Evolutionary conservation across 352 stramenopile species (phyloP), one percentile per base, ranked within the genome.

Genomic region (Globisporangium okanoganense): DNA sequence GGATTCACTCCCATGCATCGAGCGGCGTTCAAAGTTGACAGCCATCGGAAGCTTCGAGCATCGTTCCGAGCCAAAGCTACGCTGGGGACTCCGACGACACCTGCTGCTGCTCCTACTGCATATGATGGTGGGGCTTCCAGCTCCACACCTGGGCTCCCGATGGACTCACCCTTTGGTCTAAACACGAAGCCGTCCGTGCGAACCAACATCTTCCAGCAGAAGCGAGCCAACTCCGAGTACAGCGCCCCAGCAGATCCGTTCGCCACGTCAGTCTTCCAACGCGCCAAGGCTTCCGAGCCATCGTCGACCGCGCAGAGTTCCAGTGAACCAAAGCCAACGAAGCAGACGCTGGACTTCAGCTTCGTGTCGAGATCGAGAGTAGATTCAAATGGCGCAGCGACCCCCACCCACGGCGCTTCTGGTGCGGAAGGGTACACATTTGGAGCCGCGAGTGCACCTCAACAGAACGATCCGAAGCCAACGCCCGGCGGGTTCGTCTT

Each of bases 161-260:
- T 38, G 5, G 40, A 66, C 31, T 83, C 68, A 47, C 68, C 72
- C 25, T 78, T 79, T 40, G 61, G 65, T 2, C 64, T 77, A 8
- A 59, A 72, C 16, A 57, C 60, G 31, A 36, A 57, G 16, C 51
- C 70, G 8, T 40, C 59, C 3, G 27, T 45, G 13, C 48, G 33
- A 35, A 66, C 59, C 25, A 65, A 54, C 49, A 72, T 76, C 50
- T 78, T 72, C 44, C 61, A 72, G 53, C 63, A 71, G 22, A 41
- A 70, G 38, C 58, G 70, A 35, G 56, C 36, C 43, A 59, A 61
- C 20, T 62, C 66, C 55, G 65, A 60, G 33, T 60, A 62, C n/a
- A 76, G 56, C 25, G 60, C 75, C 13, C 67, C 72, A 2, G 76
- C 71, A 10, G 70, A 89, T 66, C 76, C 69, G 8, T 84, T 85